Evolutionary conservation across 345 rosid species (phyloP).

Genomic region (Clarkia xantiana): DNA sequence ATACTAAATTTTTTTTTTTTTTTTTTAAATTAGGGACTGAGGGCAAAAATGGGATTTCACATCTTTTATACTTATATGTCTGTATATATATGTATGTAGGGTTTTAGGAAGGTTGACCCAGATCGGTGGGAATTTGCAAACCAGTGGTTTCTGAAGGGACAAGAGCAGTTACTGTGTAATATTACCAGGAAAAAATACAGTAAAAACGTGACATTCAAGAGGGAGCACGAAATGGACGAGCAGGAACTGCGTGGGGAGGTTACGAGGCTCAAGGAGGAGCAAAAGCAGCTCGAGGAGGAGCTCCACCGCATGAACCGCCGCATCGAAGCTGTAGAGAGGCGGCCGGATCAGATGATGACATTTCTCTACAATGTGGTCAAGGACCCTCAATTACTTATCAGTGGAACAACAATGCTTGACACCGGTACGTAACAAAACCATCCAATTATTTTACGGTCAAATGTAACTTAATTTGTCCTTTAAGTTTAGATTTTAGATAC

Average conservation of each 20-base stretch:
- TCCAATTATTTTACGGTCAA: too few relatives aligned
- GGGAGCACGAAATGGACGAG: conserved; percentile 17
- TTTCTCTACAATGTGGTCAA: conserved; percentile 55
- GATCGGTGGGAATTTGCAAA: conserved; percentile 89
- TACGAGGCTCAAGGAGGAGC: conserved; percentile 57
- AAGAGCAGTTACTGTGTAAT: conserved; percentile 53
- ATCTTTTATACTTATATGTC: too few relatives aligned
- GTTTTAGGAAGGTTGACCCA: conserved; percentile 80
- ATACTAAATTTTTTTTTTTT: too few relatives aligned
- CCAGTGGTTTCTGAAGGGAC: conserved; percentile 63
- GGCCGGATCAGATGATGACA: conserved; percentile 87
- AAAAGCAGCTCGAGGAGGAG: conserved; percentile 39
- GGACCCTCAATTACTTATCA: conserved; percentile 59
- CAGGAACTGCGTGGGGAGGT: conserved; percentile 57
- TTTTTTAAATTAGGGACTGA: too few relatives aligned
- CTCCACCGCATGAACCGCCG: conserved; percentile 51
- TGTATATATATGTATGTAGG: conserved; percentile 19
- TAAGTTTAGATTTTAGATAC: too few relatives aligned
- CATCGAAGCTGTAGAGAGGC: conserved; percentile 60
- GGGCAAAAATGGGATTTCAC: too few relatives aligned
- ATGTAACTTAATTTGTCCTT: too few relatives aligned
- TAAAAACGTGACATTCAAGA: too few relatives aligned
- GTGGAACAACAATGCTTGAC: too few relatives aligned
- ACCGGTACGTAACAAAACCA: too few relatives aligned
- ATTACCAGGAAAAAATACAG: conserved; percentile 43